Percentiles rank a stretch among this genome's conserved stretches.
These are phyloP conservation scores for Pestalotiopsis sp. DNA, from an alignment of 2,329 filamentous ascomycete species.

Conservation along the genomic window DNA sequence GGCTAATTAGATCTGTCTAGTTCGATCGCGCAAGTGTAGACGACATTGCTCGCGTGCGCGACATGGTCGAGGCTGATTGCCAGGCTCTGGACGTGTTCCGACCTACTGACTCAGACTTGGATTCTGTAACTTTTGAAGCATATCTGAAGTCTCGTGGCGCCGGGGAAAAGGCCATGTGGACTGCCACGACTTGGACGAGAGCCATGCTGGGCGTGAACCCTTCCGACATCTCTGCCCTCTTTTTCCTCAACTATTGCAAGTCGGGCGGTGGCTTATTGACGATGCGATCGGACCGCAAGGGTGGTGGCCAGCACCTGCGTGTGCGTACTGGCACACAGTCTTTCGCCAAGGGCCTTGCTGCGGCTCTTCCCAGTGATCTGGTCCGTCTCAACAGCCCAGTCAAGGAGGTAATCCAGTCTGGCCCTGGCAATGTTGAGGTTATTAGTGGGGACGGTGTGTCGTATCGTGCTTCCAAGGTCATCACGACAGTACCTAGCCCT, in stretches of 20 bases:
- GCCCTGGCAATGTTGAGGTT: neutral
- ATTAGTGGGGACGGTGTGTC: slow-evolving; percentile 19
- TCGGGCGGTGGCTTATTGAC: slow-evolving; percentile 51
- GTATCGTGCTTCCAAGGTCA: slow-evolving; percentile 43
- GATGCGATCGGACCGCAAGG: slow-evolving; percentile 53
- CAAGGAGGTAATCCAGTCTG: slow-evolving; percentile 20
- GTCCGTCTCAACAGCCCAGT: slow-evolving; percentile 35
- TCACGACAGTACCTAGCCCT: slow-evolving; percentile 50
- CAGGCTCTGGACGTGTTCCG: slow-evolving; percentile 24
- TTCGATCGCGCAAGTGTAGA: slow-evolving; percentile 10
- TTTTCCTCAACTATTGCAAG: slow-evolving; percentile 58
- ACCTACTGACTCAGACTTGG: slow-evolving; percentile 22
- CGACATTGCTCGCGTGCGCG: slow-evolving; percentile 19
- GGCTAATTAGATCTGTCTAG: neutral
- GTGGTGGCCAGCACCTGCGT: slow-evolving; percentile 55
- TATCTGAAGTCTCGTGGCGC: slow-evolving; percentile 26
- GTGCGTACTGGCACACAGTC: slow-evolving; percentile 47
- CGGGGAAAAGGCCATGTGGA: slow-evolving; percentile 12
- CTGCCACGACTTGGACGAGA: slow-evolving; percentile 23
- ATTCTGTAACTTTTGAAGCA: slow-evolving; percentile 30
- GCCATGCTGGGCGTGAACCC: slow-evolving; percentile 36
- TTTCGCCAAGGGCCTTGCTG: slow-evolving; percentile 38
- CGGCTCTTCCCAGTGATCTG: slow-evolving; percentile 27
- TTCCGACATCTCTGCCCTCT: slow-evolving; percentile 50
- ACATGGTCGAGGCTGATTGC: slow-evolving; percentile 30